These are phyloP conservation scores for Marasmius fiardii DNA, from an alignment of 1,284 basidiomycete species.

Conservation along the genomic window DNA sequence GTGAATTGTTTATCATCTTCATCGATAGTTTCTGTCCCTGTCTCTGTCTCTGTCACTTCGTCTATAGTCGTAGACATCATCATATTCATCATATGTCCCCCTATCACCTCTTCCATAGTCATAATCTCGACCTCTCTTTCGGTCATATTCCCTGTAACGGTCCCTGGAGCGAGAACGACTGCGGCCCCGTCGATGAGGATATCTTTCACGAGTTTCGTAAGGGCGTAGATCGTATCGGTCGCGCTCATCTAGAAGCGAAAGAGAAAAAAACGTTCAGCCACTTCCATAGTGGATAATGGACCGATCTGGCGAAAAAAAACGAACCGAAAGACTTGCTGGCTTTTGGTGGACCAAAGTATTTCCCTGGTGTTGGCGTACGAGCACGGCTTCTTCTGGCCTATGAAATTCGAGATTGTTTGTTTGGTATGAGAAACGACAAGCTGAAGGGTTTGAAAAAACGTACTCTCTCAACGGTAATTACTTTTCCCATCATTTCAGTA, in stretches of 20 bases:
- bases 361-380: constrained; percentile 78
- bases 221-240: background rate
- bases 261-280: background rate
- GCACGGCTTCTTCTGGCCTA: constrained; percentile 79
- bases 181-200: background rate
- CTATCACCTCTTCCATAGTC: background rate
- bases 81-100: too few species aligned
- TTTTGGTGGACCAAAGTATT: constrained; percentile 77
- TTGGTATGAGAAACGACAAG: background rate
- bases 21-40: too few species aligned
- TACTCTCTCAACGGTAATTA: constrained; percentile 70
- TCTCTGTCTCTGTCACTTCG: too few species aligned
- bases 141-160: background rate
- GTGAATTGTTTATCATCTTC: too few species aligned
- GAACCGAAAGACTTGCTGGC: background rate
- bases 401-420: constrained; percentile 2
- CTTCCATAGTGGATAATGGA: background rate
- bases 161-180: background rate
- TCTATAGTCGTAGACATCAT: too few species aligned
- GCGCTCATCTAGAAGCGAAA: background rate
- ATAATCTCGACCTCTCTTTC: background rate
- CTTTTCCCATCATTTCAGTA: constrained; percentile 69
- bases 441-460: constrained; percentile 4
- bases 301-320: background rate
- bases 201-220: background rate